These are phyloP conservation scores for Suillus weaverae DNA, from an alignment of 768 basidiomycete genomes.

Conservation along the genomic window DNA sequence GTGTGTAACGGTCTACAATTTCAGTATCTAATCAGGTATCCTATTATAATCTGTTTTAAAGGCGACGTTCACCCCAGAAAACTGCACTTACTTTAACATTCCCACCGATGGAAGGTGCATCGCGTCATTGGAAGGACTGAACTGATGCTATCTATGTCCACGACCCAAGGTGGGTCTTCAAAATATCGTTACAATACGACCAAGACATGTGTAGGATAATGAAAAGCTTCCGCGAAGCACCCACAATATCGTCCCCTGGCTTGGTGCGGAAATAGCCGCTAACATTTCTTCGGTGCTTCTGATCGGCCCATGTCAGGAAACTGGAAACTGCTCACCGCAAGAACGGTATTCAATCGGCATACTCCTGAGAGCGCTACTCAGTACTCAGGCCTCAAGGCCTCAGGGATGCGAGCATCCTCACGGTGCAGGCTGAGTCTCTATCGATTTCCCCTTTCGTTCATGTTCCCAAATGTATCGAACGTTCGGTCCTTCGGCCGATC, in stretches of 20 bases:
- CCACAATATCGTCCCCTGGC: not conserved
- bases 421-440: not conserved
- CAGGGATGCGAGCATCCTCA: not conserved
- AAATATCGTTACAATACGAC: not conserved
- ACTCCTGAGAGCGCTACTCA: not conserved
- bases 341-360: not conserved
- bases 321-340: conserved; percentile 4
- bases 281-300: not conserved
- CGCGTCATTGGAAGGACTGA: not conserved
- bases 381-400: no score
- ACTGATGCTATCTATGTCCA: not conserved
- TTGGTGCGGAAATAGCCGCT: not conserved
- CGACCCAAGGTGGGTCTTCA: not conserved
- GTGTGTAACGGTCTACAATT: no score
- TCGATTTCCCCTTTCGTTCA: not conserved
- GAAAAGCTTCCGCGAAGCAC: not conserved
- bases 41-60: not conserved
- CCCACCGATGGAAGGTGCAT: not conserved
- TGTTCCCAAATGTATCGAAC: not conserved
- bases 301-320: not conserved
- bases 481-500: not conserved
- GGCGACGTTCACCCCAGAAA: not conserved
- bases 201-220: not conserved
- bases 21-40: not conserved
- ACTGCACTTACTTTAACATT: not conserved